Percentiles rank a stretch among this genome's conserved stretches.
phyloP scores from a whole-genome alignment of 2,329 filamentous ascomycete species.

The Cordyceps tenuipes region DNA sequence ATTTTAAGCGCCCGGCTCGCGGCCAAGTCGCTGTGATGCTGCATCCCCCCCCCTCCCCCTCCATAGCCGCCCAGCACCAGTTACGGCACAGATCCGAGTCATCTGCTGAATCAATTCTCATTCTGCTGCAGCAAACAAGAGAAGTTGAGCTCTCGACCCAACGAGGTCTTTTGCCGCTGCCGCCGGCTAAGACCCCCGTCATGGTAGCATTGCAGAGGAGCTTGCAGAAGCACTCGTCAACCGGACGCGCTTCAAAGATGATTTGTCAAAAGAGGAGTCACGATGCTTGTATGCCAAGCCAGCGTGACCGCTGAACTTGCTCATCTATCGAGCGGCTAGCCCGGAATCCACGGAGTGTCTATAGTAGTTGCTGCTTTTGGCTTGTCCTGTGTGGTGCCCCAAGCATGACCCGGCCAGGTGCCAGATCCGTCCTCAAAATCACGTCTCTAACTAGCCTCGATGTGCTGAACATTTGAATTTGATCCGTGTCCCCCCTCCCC shows the following conservation, averaged over 20 bases:
- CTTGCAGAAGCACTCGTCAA: background rate
- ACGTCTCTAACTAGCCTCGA: background rate
- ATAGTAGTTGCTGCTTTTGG: background rate
- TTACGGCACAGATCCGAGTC: background rate
- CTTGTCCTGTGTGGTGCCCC: background rate
- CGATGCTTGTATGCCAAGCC: background rate
- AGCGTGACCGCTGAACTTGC: background rate
- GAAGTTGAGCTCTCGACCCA: background rate
- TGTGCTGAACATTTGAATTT: background rate
- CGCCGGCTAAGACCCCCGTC: background rate
- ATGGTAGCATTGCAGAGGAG: background rate
- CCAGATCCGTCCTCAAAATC: constrained; percentile 1
- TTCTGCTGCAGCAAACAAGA: background rate
- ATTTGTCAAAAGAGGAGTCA: background rate
- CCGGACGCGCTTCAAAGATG: background rate
- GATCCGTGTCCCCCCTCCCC: background rate
- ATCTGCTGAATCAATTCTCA: background rate
- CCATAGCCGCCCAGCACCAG: background rate
- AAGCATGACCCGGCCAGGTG: background rate
- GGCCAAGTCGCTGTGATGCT: background rate
- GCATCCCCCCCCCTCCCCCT: background rate
- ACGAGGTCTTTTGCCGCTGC: background rate
- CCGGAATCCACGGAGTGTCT: background rate
- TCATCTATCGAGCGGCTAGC: background rate
- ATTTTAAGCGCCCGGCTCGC: constrained; percentile 8